Evolutionary conservation across 1,139 yeast species (phyloP), one percentile per base, ranked within the genome.

Genomic region (Geotrichum restrictum): DNA sequence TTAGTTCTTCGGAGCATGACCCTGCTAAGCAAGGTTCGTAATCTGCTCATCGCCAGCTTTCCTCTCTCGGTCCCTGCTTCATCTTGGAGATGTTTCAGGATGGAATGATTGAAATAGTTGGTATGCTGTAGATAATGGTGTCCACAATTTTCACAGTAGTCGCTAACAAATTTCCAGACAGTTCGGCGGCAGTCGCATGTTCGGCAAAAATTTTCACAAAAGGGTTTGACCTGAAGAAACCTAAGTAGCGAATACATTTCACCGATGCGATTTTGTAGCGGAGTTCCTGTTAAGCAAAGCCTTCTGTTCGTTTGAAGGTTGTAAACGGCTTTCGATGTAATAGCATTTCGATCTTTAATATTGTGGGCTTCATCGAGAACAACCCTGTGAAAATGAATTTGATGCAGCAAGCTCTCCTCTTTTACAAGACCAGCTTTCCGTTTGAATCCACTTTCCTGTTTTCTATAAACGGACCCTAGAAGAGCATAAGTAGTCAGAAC

Each of bases 351-450:
- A 67, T 93, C 98, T 66, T 94, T 94, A 70, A 93, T 91, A 65
- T 91, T 91, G 68, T 93, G 99, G 0, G 98, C 98, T 67, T 93
- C 99, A 70, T 93, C 99, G 49, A 93, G 72, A 11, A 93, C 81
- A n/a, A 91, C 95, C 53, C 99, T 74, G 64, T 88, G 85, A 66
- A 89, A 93, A 37, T 80, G 75, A 46, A 87, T 74, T n/a, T 77
- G 71, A 65, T 93, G 98, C 38, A 93, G 66, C 0, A 84, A 79
- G 22, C 95, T 85, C 57, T 77, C 76, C 60, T 89, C 96, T 64
- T 86, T 86, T 6, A 87, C 84, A 24, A 81, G 62, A 0, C 87
- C 85, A 10, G 65, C 70, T 59, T 86, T 85, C 45, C 97, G 74
- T 56, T 79, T 80, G 67, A 89, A 88, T 2, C 99, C 98, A 63